A percentile compares a stretch with the other conserved stretches of the same genome.
phyloP scores from a whole-genome alignment of 345 rosid species.

The Hibiscus mutabilis region DNA sequence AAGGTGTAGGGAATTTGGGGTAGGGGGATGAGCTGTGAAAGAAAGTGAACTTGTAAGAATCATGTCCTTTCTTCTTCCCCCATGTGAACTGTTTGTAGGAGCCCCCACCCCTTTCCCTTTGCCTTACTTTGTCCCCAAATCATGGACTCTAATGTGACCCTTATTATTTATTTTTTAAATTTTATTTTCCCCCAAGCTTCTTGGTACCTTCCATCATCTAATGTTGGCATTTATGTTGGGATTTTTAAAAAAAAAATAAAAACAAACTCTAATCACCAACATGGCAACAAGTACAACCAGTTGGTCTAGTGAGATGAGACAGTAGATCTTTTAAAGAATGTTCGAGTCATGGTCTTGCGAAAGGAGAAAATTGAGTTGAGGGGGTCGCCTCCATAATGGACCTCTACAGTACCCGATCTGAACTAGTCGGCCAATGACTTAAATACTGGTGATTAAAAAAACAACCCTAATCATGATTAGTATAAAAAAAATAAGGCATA shows the following conservation, averaged over 20 bases:
- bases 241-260: neutral
- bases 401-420: no score
- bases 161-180: neutral
- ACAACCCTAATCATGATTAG: constrained; percentile 23
- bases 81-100: constrained; percentile 32
- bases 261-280: no score
- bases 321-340: no score
- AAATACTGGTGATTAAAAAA: no score
- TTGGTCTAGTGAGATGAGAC: no score
- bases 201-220: constrained; percentile 20
- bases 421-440: no score
- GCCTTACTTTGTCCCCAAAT: constrained; percentile 34
- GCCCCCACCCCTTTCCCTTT: constrained; percentile 21
- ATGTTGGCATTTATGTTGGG: constrained; percentile 16
- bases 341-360: no score
- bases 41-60: constrained; percentile 23
- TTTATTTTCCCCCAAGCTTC: neutral
- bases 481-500: constrained; percentile 16
- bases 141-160: constrained; percentile 23
- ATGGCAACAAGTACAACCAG: no score
- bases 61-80: constrained; percentile 20
- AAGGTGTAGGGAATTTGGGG: constrained; percentile 2
- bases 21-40: constrained; percentile 30
- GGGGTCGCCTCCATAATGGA: no score
- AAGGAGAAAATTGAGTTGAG: no score